Evolutionary conservation across 495 filamentous ascomycete genomes (phyloP).

Genomic region (Penicillium coprophilum): DNA sequence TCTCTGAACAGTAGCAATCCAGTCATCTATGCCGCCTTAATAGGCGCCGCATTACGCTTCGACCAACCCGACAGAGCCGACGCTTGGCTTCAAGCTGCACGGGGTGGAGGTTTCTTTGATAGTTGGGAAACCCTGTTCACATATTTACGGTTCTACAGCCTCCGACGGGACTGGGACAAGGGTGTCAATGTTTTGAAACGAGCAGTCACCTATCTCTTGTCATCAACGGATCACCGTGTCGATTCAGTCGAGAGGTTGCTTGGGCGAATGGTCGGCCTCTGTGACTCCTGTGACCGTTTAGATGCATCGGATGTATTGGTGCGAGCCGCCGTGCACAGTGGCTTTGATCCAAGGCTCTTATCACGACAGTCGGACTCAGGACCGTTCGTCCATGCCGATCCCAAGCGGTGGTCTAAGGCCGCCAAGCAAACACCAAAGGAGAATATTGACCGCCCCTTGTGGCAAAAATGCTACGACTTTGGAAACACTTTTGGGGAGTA

Average conservation of each 20-base stretch:
- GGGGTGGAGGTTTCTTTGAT: slow-evolving; percentile 42
- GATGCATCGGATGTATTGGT: slow-evolving; percentile 39
- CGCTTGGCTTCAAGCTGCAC: slow-evolving; percentile 41
- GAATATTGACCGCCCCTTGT: slow-evolving; percentile 23
- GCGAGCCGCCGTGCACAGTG: slow-evolving; percentile 37
- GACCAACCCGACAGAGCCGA: slow-evolving; percentile 47
- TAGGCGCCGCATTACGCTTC: slow-evolving; percentile 40
- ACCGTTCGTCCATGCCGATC: slow-evolving; percentile 25
- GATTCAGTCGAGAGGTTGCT: slow-evolving; percentile 36
- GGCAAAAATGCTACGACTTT: slow-evolving; percentile 42
- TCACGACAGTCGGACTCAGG: slow-evolving; percentile 30
- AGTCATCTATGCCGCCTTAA: slow-evolving; percentile 38
- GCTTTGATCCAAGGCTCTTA: slow-evolving; percentile 33
- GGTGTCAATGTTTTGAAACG: slow-evolving; percentile 35
- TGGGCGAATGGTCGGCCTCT: slow-evolving; percentile 41
- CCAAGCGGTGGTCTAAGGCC: slow-evolving; percentile 32
- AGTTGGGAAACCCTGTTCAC: slow-evolving; percentile 38
- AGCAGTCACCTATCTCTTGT: slow-evolving; percentile 37
- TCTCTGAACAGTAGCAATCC: slow-evolving; percentile 37
- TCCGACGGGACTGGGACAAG: slow-evolving; percentile 41
- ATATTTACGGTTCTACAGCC: slow-evolving; percentile 43
- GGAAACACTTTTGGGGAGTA: slow-evolving; percentile 29
- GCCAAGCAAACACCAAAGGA: slow-evolving; percentile 17
- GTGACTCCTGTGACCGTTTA: slow-evolving; percentile 35
- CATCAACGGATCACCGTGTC: slow-evolving; percentile 31